Evolutionary conservation across 2,329 filamentous ascomycete genomes (phyloP).

Genomic region (Arthrobotrys iridis): DNA sequence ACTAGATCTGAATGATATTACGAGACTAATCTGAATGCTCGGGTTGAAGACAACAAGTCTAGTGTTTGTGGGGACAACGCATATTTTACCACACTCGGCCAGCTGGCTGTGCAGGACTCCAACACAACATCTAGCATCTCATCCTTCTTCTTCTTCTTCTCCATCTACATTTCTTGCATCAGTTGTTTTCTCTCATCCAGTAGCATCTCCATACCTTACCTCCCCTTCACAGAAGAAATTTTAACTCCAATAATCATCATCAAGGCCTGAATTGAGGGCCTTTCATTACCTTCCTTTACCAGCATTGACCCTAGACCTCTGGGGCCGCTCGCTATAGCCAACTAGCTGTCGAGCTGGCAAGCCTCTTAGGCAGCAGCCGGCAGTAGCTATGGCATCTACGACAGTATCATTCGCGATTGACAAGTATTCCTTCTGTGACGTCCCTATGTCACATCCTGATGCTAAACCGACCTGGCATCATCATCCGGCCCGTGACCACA

Average conservation of each 20-base stretch:
- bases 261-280: background rate
- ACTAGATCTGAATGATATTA: too few species aligned
- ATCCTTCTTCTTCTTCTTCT: background rate
- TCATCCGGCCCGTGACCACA: conserved; percentile 43
- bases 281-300: background rate
- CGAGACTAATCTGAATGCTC: too few species aligned
- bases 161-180: background rate
- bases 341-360: conserved; percentile 9
- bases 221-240: background rate
- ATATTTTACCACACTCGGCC: conserved; percentile 21
- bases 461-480: conserved; percentile 43
- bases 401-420: conserved; percentile 45
- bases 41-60: too few species aligned
- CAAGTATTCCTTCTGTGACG: conserved; percentile 48
- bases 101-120: conserved; percentile 5
- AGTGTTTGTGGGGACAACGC: conserved; percentile 8
- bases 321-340: too few species aligned
- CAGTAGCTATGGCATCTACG: conserved; percentile 25
- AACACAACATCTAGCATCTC: background rate
- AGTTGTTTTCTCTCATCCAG: background rate
- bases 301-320: background rate
- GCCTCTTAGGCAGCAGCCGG: background rate
- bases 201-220: background rate
- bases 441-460: conserved; percentile 34
- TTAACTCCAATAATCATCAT: background rate